Evolutionary conservation across 768 basidiomycete species (phyloP), one percentile per base, ranked within the genome.

Genomic region (Boletus rubroflammeus): DNA sequence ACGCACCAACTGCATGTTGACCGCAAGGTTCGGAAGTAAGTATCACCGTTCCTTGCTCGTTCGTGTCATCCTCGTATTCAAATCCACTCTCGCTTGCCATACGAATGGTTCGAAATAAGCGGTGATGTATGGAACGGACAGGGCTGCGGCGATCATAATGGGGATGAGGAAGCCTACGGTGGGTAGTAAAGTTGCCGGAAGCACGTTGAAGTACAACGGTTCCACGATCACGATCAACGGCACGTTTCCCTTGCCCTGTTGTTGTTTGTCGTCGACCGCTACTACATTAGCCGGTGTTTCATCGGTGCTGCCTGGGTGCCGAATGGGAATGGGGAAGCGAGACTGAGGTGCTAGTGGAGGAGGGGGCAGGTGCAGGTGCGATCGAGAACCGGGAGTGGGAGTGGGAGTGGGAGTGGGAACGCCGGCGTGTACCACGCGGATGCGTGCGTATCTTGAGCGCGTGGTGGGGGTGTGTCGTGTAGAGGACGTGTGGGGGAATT

Each of bases 171-270:
- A 58, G 26, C 47, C 51, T 8, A 72, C 25, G 11, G 70, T 71
- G 19, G 75, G 73, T 0, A 72, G 19, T n/a, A 85, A 65, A 0
- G 83, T 78, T 17, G 75, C 73, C 9, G 86, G 86, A 28, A 89
- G 65, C 23, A 84, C 67, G 15, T 82, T 83, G n/a, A 82, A 62
- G 51, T 80, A 75, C 2, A 83, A 67, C 26, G 83, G 87, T 60
- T 89, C 87, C 41, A 88, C 63, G 19, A 74, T 67, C 15, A 88
- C 59, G 51, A 76, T 66, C 58, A 88, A 75, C 3, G 84, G 75
- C 6, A 87, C 76, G 7, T 13, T 3, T 11, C 17, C 5, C 5
- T 0, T 17, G 48, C 23, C 45, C 4, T 19, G 17, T 19, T 26
- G 13, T 15, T 34, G 6, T 35, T 38, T n/a, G 8, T 25, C 25